These are phyloP conservation scores for Peronospora belbahrii DNA, from an alignment of 352 stramenopile genomes.

Conservation along the genomic window DNA sequence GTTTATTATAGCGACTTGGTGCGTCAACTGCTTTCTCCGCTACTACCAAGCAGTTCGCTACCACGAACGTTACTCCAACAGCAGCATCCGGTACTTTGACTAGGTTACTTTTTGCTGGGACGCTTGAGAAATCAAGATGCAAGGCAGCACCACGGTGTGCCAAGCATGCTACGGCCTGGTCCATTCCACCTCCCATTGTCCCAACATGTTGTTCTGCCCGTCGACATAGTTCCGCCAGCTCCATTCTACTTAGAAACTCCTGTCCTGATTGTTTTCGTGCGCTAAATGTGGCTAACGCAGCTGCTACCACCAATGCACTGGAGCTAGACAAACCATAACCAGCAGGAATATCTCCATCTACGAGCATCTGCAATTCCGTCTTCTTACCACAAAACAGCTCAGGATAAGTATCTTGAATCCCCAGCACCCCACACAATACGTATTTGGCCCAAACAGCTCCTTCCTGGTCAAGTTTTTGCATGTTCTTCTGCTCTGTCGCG, in stretches of 20 bases:
- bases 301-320: conserved; percentile 69
- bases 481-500: conserved; percentile 1
- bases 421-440: conserved; percentile 29
- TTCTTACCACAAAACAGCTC: conserved; percentile 7
- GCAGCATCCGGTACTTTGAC: conserved; percentile 15
- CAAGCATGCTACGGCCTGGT: conserved; percentile 66
- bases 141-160: conserved; percentile 38
- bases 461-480: conserved; percentile 4
- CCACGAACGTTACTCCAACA: conserved; percentile 46
- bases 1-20: conserved; percentile 60
- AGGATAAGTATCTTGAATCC: conserved; percentile 9
- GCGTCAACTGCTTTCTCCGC: conserved; percentile 74
- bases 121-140: conserved; percentile 47
- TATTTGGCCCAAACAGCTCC: conserved; percentile 30
- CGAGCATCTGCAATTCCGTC: conserved; percentile 34
- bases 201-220: conserved; percentile 56
- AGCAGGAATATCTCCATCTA: conserved; percentile 60
- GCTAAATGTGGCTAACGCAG: conserved; percentile 33
- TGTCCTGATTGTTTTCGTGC: conserved; percentile 7
- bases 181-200: conserved; percentile 79
- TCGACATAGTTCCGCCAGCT: conserved; percentile 51
- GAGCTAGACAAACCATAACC: conserved; percentile 74
- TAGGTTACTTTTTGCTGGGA: conserved; percentile 6
- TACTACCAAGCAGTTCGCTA: conserved; percentile 62
- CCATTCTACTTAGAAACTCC: conserved; percentile 16